Percentiles rank a stretch among this genome's conserved stretches.
Conservation (phyloP, 2,329 filamentous ascomycete species). For the Furcasterigmium sp. region DNA sequence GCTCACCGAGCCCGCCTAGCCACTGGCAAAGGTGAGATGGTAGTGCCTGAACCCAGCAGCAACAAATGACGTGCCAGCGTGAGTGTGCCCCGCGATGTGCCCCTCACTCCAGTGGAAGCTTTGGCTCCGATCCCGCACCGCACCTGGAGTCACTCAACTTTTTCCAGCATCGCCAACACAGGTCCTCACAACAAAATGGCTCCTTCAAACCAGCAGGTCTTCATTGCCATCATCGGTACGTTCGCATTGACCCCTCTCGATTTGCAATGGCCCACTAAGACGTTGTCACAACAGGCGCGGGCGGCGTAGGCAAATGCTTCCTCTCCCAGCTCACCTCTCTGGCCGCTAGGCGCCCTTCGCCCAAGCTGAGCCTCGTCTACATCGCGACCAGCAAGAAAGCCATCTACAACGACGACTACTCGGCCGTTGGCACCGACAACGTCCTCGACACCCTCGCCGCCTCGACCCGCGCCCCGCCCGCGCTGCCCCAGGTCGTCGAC, state of each 20-base stretch:
- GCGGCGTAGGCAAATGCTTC: slow-evolving; percentile 90
- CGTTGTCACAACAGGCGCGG: slow-evolving; percentile 58
- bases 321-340: slow-evolving; percentile 72
- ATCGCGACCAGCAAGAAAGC: slow-evolving; percentile 82
- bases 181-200: slow-evolving; percentile 28
- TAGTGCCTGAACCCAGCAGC: no score
- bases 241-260: background rate
- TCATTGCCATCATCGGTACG: slow-evolving; percentile 48
- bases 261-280: background rate
- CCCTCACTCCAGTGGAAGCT: background rate
- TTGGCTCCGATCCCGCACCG: background rate
- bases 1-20: no score
- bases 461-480: slow-evolving; percentile 59
- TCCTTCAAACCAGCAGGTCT: slow-evolving; percentile 37
- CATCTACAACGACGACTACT: slow-evolving; percentile 69
- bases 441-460: slow-evolving; percentile 58
- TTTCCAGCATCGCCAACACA: background rate
- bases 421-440: slow-evolving; percentile 56
- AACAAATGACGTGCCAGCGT: no score
- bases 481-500: slow-evolving; percentile 65
- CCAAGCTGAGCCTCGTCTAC: slow-evolving; percentile 73
- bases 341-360: slow-evolving; percentile 59
- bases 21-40: no score
- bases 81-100: background rate
- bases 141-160: background rate